Percentiles rank a stretch among this genome's conserved stretches.
Evolutionary conservation across 2,329 filamentous ascomycete species (phyloP).

Genomic region (Coccinonectria pachysandricola): DNA sequence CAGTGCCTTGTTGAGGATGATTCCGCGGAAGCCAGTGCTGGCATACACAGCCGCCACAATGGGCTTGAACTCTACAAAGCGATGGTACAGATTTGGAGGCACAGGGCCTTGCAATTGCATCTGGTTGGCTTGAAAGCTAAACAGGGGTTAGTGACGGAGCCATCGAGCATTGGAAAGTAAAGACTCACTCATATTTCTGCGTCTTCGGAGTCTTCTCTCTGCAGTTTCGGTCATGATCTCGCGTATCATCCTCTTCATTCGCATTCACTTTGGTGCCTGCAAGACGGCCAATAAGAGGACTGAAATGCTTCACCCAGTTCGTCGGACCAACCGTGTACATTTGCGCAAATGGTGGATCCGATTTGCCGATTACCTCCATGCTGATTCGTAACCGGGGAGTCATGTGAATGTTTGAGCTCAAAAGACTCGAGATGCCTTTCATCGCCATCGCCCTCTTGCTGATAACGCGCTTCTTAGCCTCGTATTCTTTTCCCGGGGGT

Average conservation of each 20-base stretch:
- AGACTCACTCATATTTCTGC: conserved; percentile 66
- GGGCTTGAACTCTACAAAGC: conserved; percentile 86
- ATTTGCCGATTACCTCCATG: conserved; percentile 67
- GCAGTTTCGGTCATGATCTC: conserved; percentile 9
- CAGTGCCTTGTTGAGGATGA: conserved; percentile 70
- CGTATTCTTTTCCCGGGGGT: conserved; percentile 47
- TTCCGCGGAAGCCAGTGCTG: conserved; percentile 64
- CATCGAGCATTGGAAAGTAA: neutral
- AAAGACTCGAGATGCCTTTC: conserved; percentile 54
- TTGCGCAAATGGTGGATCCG: conserved; percentile 55
- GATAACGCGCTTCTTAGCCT: conserved; percentile 72
- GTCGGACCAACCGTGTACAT: conserved; percentile 73
- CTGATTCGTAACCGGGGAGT: conserved; percentile 63
- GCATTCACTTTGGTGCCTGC: conserved; percentile 60
- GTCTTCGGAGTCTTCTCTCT: conserved; percentile 40
- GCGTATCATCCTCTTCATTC: conserved; percentile 40
- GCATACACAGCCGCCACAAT: conserved; percentile 87
- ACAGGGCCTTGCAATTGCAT: conserved; percentile 80
- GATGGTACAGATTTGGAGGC: conserved; percentile 72
- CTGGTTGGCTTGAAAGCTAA: conserved; percentile 84
- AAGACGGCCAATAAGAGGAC: conserved; percentile 76
- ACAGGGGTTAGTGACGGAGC: conserved; percentile 5
- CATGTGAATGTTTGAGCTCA: conserved; percentile 54
- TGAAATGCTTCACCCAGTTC: conserved; percentile 74
- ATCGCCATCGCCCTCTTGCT: conserved; percentile 80